Conservation (phyloP, 208 protist genomes). For the Trichomonas tenax region DNA sequence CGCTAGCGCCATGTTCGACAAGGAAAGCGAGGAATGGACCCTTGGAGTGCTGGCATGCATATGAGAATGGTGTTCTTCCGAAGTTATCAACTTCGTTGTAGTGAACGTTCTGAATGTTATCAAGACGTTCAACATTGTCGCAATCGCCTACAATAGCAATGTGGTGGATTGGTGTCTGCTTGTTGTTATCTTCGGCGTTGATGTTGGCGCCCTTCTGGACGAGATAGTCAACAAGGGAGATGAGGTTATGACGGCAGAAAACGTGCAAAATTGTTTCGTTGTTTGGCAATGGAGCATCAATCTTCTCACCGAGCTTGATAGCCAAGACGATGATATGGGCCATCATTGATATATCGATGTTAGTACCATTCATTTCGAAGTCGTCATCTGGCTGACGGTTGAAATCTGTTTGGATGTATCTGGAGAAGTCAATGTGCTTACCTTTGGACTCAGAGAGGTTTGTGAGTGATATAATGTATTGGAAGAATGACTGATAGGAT, state of each 20-base stretch:
- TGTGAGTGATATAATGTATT: neutral
- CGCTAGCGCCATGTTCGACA: neutral
- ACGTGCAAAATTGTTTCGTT: neutral
- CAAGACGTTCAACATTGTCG: neutral
- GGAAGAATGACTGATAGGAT: neutral
- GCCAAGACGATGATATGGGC: neutral
- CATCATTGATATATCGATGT: neutral
- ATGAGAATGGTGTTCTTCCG: constrained; percentile 13
- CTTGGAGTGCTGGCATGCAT: neutral
- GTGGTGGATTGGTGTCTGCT: neutral
- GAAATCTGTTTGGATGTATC: neutral
- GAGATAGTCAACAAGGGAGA: neutral
- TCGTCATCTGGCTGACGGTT: neutral
- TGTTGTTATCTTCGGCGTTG: neutral
- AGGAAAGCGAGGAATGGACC: neutral
- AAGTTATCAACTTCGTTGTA: neutral
- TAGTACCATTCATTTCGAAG: neutral
- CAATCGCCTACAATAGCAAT: neutral
- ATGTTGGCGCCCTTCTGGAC: neutral
- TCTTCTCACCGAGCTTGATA: neutral
- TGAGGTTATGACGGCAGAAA: neutral
- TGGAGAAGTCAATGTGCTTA: neutral
- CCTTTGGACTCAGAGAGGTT: neutral
- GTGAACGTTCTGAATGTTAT: neutral
- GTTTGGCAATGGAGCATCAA: neutral